A percentile compares a stretch with the other conserved stretches of the same genome.
Evolutionary conservation across 2,329 filamentous ascomycete genomes (phyloP).

Genomic region (Sporothrix curviconia): DNA sequence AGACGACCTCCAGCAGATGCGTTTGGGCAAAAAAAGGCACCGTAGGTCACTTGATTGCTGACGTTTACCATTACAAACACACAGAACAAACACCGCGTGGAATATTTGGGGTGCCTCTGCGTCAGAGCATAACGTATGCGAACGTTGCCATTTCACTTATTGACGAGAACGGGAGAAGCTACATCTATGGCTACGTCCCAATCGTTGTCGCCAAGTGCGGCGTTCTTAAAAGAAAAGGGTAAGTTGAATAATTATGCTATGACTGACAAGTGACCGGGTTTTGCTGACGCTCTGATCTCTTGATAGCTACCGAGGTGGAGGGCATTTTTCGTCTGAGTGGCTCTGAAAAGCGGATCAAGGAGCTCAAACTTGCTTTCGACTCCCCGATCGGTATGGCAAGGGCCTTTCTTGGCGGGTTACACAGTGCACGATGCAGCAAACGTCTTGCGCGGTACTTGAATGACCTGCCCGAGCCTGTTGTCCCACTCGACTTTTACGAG

Average conservation of each 20-base stretch:
- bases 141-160: constrained; percentile 97
- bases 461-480: constrained; percentile 91
- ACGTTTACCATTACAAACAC: too few species aligned
- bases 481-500: constrained; percentile 88
- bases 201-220: constrained; percentile 98
- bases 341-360: constrained; percentile 97
- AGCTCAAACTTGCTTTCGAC: constrained; percentile 85
- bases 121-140: constrained; percentile 91
- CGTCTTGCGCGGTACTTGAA: constrained; percentile 94
- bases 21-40: too few species aligned
- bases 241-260: constrained; percentile 24
- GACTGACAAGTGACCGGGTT: too few species aligned
- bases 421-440: constrained; percentile 98
- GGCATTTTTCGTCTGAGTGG: constrained; percentile 95
- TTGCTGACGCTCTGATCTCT: constrained; percentile 12
- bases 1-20: too few species aligned
- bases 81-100: constrained; percentile 53
- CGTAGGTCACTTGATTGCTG: too few species aligned
- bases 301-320: constrained; percentile 79
- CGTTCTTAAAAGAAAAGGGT: constrained; percentile 98
- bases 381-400: constrained; percentile 95
- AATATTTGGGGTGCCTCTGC: constrained; percentile 91
- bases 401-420: constrained; percentile 96
- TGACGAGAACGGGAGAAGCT: constrained; percentile 86
- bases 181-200: constrained; percentile 97